Evolutionary conservation across 768 basidiomycete genomes (phyloP), one percentile per base, ranked within the genome.

Genomic region (Brasilioporus rufonigricans): DNA sequence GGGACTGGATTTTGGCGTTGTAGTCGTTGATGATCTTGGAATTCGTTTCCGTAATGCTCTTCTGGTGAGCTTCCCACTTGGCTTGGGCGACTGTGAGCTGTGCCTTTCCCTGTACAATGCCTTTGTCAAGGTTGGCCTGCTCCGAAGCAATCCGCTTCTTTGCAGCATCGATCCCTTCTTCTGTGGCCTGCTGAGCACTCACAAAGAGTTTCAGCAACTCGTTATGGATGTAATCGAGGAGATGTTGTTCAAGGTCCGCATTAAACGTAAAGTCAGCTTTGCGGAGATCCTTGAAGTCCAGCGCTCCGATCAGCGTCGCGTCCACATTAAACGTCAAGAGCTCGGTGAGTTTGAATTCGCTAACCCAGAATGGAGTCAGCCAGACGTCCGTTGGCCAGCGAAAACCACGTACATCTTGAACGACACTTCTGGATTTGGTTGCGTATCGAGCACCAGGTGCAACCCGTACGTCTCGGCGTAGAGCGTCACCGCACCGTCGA

Each of bases 161-260:
- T n/a, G 44, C 38, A 19, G 23, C 24, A 3, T 56, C 38, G 8
- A 52, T 52, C 4, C 55, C 55, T n/a, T 52, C 24, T 21, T 56
- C 38, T 11, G n/a, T n/a, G 12, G 50, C 50, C 3, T 47, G 29
- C 35, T 47, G 18, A 7, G 50, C 50, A 27, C 24, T 52, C 9
- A 12, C 24, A 4, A 56, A 40, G 19, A 56, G 31, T 4, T 35
- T 27, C 19, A 35, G 3, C 5, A 56, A 5, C 26, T 57, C 56
- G 41, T 53, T 46, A 12, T 36, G 56, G 13, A 58, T 49, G 19
- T 56, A 50, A 39, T 51, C 48, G 5, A 55, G 49, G 26, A 50
- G 13, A n/a, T 50, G 57, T 21, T 56, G 44, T 36, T 58, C 36
- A 24, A 58, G 45, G 53, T 55, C 39, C 4, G 44, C 57, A 35